Evolutionary conservation across 1,284 basidiomycete genomes (phyloP), one percentile per base, ranked within the genome.

Genomic region (Wolfiporia cocos): DNA sequence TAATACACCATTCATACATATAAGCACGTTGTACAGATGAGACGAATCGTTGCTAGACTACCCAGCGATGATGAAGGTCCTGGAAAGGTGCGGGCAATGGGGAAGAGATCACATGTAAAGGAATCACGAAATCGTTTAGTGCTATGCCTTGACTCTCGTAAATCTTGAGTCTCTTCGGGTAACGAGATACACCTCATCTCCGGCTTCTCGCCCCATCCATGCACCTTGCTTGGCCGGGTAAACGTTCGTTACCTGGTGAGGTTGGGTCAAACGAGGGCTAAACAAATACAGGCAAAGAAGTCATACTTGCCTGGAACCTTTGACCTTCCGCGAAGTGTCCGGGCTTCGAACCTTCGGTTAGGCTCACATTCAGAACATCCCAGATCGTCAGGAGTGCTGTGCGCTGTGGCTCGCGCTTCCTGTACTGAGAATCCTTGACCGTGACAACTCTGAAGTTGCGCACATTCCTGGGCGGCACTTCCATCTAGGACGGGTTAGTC

Each of bases 311-410:
- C 51, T 86, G 54, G 57, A 86, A 95, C 37, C 80, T 66, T 56
- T 82, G 76, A 0, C 87, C 87, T 21, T 74, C 70, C 24, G 70
- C 64, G 50, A 94, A 78, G 2, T 68, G 58, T 5, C 77, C 81
- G 4, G 70, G 63, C 9, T 67, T 66, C 22, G 58, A 68, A 6
- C 68, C 73, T 46, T 85, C 83, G 19, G 66, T 64, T 14, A 71
- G 59, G 0, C 65, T 65, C 18, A 86, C 52, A 7, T 65, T 67
- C 4, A 80, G 64, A 1, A 80, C 81, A 54, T 95, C 89, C 90
- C 91, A 94, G 1, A 92, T 74, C 0, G 86, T 93, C 37, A 96
- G 53, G 57, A 90, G 85, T 0, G 78, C 91, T 1, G 64, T 70
- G 14, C 88, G 74, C 43, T 69, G 67, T 4, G 72, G 66, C 12